Conservation (phyloP, 495 filamentous ascomycete species). For the Mytilinidion resinicola region DNA sequence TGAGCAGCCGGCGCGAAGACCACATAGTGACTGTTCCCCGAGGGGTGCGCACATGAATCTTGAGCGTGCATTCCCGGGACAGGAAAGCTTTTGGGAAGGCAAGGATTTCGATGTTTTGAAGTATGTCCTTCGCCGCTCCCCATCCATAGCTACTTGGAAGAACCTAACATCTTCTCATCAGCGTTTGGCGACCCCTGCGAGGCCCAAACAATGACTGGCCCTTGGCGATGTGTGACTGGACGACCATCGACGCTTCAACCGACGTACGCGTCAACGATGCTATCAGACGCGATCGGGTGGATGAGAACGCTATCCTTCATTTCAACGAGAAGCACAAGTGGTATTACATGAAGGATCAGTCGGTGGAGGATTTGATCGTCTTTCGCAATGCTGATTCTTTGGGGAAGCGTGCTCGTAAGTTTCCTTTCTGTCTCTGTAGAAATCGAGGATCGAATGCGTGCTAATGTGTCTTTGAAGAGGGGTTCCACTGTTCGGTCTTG, state of each 20-base stretch:
- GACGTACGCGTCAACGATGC: background rate
- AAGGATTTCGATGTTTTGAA: background rate
- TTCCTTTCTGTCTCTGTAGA: background rate
- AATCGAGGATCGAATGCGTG: background rate
- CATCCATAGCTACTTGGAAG: background rate
- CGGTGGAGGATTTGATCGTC: background rate
- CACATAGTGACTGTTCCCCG: no score
- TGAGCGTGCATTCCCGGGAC: no score
- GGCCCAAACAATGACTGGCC: conserved; percentile 9
- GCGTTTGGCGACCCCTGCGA: background rate
- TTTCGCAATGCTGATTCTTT: background rate
- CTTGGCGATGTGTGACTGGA: background rate
- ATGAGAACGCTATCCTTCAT: background rate
- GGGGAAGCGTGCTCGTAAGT: background rate
- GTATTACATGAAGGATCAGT: background rate
- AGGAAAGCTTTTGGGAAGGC: background rate
- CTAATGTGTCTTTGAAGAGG: background rate
- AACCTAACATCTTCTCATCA: background rate
- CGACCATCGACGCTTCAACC: background rate
- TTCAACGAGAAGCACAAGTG: background rate
- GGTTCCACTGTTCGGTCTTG: background rate
- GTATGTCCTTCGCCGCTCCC: no score
- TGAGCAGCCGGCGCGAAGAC: no score
- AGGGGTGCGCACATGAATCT: no score
- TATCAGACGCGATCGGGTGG: background rate